Conservation (phyloP, 2,329 filamentous ascomycete genomes). For the Neofusicoccum laricinum region DNA sequence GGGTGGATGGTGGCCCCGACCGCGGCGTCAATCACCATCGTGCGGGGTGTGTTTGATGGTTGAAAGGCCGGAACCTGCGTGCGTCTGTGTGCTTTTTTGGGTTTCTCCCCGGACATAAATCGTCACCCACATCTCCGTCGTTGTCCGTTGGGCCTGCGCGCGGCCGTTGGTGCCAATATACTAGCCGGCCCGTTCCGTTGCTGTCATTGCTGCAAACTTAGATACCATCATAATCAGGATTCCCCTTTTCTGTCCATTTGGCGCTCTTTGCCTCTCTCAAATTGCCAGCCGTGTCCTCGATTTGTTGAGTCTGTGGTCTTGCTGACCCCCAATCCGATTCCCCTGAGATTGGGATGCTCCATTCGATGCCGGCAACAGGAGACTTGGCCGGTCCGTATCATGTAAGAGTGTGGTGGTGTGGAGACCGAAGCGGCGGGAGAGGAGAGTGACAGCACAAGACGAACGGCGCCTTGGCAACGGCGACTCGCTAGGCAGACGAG, state of each 20-base stretch:
- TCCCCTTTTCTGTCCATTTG: not conserved
- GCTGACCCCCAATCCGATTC: not conserved
- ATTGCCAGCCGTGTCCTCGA: not conserved
- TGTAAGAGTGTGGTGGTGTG: not conserved
- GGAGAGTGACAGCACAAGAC: not conserved
- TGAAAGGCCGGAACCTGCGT: too few relatives aligned
- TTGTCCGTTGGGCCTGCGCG: not conserved
- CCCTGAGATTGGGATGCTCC: not conserved
- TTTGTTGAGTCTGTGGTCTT: not conserved
- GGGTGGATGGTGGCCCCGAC: too few relatives aligned
- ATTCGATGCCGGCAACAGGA: not conserved
- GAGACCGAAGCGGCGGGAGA: not conserved
- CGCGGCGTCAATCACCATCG: not conserved
- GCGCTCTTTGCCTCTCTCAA: not conserved
- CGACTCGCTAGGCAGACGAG: too few relatives aligned
- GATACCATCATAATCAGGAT: conserved; percentile 1
- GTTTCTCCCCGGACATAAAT: not conserved
- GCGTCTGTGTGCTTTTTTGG: too few relatives aligned
- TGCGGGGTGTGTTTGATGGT: not conserved
- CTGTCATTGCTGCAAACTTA: not conserved
- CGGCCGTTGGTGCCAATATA: not conserved
- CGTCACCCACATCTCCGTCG: not conserved
- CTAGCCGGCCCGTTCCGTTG: not conserved
- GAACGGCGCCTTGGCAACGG: too few relatives aligned
- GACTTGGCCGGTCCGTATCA: not conserved